A percentile compares a stretch with the other conserved stretches of the same genome.
Conservation (phyloP, 2,329 filamentous ascomycete genomes). For the Periconia digitata region DNA sequence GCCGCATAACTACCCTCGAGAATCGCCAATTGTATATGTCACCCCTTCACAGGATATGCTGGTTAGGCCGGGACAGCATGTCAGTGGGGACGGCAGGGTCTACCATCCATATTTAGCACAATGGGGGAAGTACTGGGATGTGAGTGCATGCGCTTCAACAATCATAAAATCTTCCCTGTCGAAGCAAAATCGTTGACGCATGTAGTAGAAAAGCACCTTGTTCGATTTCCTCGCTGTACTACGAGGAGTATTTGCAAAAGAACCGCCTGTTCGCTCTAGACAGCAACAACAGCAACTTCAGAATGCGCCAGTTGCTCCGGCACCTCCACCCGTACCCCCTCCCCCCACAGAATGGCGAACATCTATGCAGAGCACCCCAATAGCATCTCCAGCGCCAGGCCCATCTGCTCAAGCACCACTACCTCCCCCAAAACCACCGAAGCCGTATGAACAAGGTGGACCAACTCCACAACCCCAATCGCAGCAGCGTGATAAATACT, state of each 20-base stretch:
- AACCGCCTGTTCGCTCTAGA: conserved; percentile 84
- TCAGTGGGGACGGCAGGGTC: conserved; percentile 87
- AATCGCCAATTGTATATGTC: conserved; percentile 85
- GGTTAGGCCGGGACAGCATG: conserved; percentile 89
- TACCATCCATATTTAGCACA: conserved; percentile 95
- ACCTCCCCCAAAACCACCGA: conserved; percentile 54
- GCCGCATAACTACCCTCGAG: conserved; percentile 83
- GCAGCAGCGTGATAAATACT: conserved; percentile 29
- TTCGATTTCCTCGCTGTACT: conserved; percentile 81
- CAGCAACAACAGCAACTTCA: conserved; percentile 47
- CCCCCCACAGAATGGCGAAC: conserved; percentile 61
- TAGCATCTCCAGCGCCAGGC: conserved; percentile 39
- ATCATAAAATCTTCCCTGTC: not conserved
- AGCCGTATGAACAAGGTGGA: conserved; percentile 32
- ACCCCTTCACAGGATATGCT: conserved; percentile 86
- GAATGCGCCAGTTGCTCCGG: conserved; percentile 29
- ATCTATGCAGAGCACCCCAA: conserved; percentile 33
- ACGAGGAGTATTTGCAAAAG: conserved; percentile 86
- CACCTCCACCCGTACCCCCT: conserved; percentile 60
- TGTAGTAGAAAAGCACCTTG: conserved; percentile 73
- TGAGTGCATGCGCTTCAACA: conserved; percentile 52
- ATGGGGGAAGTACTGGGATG: conserved; percentile 89
- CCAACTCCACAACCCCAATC: conserved; percentile 25
- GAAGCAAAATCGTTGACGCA: conserved; percentile 11
- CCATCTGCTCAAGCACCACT: conserved; percentile 26